phyloP scores from a whole-genome alignment of 2,329 filamentous ascomycete species.

The Penicillium sp. region DNA sequence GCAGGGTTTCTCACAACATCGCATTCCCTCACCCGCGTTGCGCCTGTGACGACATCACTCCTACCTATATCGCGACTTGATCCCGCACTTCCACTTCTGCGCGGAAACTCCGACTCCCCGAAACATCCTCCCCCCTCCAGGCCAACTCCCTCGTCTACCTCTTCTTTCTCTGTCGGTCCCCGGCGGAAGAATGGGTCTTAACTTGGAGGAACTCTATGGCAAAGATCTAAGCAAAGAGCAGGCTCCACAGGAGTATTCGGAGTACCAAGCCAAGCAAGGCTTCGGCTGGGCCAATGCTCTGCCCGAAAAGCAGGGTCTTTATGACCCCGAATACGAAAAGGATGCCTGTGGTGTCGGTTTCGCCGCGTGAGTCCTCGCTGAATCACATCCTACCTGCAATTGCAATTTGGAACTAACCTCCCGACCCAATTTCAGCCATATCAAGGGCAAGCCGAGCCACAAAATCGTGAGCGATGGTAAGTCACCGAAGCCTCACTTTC shows the following conservation, averaged over 20 bases:
- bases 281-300: constrained; percentile 96
- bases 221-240: constrained; percentile 51
- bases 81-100: too few relatives aligned
- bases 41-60: constrained; percentile 33
- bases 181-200: constrained; percentile 57
- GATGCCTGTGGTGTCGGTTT: constrained; percentile 99
- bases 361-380: constrained; percentile 72
- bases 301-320: constrained; percentile 97
- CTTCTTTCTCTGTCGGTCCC: constrained; percentile 42
- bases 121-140: constrained; percentile 10
- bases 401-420: constrained; percentile 14
- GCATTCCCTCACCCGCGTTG: constrained; percentile 26
- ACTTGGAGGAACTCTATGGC: constrained; percentile 54
- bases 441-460: constrained; percentile 96
- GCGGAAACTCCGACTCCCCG: constrained; percentile 24
- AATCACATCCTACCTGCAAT: neutral
- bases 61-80: constrained; percentile 9
- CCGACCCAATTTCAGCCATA: constrained; percentile 66
- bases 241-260: constrained; percentile 52
- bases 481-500: constrained; percentile 35
- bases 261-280: constrained; percentile 61
- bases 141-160: constrained; percentile 16
- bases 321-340: constrained; percentile 94
- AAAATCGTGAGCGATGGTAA: constrained; percentile 98
- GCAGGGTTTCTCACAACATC: constrained; percentile 24